phyloP scores from a whole-genome alignment of 257 asterid genomes.

The Solanum raphanifolium region DNA sequence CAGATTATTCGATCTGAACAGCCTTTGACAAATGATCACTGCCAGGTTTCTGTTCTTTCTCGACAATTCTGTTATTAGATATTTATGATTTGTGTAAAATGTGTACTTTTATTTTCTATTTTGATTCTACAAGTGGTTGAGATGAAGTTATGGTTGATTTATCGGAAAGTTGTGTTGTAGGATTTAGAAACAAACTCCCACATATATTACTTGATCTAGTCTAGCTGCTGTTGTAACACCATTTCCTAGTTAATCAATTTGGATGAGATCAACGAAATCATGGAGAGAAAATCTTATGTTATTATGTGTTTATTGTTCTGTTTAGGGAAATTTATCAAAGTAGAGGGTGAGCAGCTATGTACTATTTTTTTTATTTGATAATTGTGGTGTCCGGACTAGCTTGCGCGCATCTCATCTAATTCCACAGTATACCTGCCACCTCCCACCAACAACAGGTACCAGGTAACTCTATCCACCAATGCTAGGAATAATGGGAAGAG shows the following conservation, averaged over 20 bases:
- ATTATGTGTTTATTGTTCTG: background rate
- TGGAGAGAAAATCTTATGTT: background rate
- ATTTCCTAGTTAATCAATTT: background rate
- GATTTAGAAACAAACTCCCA: background rate
- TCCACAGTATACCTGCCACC: background rate
- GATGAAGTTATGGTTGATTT: background rate
- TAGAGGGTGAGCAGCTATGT: background rate
- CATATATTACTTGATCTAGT: background rate
- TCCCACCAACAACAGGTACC: background rate
- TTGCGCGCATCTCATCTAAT: background rate
- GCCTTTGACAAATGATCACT: constrained; percentile 63
- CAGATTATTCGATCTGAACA: constrained; percentile 86
- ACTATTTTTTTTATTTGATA: no score
- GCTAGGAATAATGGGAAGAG: background rate
- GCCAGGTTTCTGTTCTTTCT: constrained; percentile 43
- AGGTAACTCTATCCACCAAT: background rate
- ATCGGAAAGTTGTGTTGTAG: background rate
- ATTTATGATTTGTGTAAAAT: background rate
- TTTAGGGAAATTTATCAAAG: background rate
- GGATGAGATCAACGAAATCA: background rate
- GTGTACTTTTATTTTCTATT: background rate
- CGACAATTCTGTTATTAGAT: background rate
- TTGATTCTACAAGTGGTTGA: background rate
- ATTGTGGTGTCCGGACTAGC: background rate
- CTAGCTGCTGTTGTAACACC: background rate